A percentile compares a stretch with the other conserved stretches of the same genome.
Conservation (phyloP, 1,284 basidiomycete genomes). For the Tylopilus microsporus region DNA sequence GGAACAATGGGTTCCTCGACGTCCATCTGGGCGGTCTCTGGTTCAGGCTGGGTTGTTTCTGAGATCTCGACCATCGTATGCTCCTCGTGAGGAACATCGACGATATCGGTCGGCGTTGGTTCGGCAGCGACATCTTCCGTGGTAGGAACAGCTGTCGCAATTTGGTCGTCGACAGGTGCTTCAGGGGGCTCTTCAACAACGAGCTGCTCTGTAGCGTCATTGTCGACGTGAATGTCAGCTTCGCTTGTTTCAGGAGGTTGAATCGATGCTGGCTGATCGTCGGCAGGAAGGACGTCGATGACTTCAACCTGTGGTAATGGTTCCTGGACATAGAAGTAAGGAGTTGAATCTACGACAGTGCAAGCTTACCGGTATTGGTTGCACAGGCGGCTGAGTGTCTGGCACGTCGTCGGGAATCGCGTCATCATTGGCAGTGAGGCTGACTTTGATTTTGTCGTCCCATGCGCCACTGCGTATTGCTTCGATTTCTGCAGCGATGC, state of each 20-base stretch:
- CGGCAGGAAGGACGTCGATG: constrained; percentile 2
- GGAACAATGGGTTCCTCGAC: constrained; percentile 15
- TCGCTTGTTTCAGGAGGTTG: constrained; percentile 8
- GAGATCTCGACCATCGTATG: constrained; percentile 3
- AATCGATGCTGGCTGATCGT: not conserved
- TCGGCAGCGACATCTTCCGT: constrained; percentile 16
- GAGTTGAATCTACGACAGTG: not conserved
- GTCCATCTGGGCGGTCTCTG: constrained; percentile 14
- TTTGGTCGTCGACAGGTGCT: constrained; percentile 8
- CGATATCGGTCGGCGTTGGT: constrained; percentile 7
- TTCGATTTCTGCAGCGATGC: constrained; percentile 63
- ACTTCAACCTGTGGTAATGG: constrained; percentile 6
- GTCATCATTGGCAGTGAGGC: constrained; percentile 30
- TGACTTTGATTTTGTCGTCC: constrained; percentile 52
- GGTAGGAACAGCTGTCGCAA: constrained; percentile 6
- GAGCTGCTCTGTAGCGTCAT: constrained; percentile 8
- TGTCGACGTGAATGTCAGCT: not conserved
- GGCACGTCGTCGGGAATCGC: constrained; percentile 10
- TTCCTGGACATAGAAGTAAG: constrained; percentile 9
- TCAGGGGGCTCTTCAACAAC: not conserved
- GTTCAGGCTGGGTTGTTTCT: constrained; percentile 5
- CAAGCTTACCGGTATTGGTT: constrained; percentile 13
- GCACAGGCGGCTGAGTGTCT: constrained; percentile 5
- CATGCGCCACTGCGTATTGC: constrained; percentile 67
- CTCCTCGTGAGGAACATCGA: constrained; percentile 14